A percentile compares a stretch with the other conserved stretches of the same genome.
These are phyloP conservation scores for Monilinia fructigena DNA, from an alignment of 2,329 filamentous ascomycete genomes.

Conservation along the genomic window DNA sequence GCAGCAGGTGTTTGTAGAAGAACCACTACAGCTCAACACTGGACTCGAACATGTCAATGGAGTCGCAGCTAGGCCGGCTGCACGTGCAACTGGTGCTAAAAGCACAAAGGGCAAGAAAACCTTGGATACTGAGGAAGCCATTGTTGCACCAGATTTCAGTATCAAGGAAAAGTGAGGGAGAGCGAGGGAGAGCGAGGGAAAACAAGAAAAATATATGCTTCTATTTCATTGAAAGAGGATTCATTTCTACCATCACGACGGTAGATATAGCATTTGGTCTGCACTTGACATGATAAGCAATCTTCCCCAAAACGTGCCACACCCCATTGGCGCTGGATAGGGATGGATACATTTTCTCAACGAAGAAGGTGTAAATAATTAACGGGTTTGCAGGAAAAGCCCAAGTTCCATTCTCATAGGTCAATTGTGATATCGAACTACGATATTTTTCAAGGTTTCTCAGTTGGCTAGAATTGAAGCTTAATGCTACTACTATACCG, in stretches of 20 bases:
- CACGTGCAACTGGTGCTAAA: conserved; percentile 17
- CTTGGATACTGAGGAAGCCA: conserved; percentile 11
- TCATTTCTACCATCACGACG: neutral
- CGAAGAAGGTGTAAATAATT: conserved; percentile 20
- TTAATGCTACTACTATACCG: neutral
- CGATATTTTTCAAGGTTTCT: conserved; percentile 10
- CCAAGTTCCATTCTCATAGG: conserved; percentile 12
- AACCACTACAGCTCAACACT: conserved; percentile 51
- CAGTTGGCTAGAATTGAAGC: neutral
- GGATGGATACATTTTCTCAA: neutral
- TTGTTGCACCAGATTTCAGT: conserved; percentile 2
- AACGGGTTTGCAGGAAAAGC: neutral
- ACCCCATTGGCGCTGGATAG: conserved; percentile 4
- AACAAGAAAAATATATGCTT: conserved; percentile 7
- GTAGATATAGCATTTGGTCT: conserved; percentile 18
- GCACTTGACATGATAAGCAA: conserved; percentile 19
- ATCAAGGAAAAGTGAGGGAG: conserved; percentile 7
- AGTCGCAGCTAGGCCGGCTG: conserved; percentile 29
- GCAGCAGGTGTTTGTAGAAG: conserved; percentile 65
- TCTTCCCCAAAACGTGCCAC: conserved; percentile 18
- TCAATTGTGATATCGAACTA: conserved; percentile 18
- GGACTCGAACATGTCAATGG: conserved; percentile 35
- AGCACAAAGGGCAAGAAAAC: conserved; percentile 18
- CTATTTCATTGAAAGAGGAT: neutral
- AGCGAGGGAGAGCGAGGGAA: neutral